phyloP scores from a whole-genome alignment of 2,329 filamentous ascomycete species.

The Fusarium sp. region DNA sequence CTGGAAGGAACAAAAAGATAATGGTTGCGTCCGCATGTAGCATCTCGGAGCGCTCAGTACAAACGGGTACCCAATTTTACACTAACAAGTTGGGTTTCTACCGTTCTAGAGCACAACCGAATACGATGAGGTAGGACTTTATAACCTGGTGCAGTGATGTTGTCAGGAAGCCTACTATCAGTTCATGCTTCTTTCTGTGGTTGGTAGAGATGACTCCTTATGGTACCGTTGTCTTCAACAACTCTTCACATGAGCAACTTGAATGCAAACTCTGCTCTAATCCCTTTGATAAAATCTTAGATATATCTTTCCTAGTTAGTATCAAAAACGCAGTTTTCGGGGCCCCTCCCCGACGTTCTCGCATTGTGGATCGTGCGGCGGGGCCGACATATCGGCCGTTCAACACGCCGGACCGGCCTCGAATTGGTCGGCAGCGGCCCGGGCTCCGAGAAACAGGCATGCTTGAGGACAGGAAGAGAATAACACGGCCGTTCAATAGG shows the following conservation, averaged over 20 bases:
- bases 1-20: not conserved
- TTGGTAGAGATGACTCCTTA: no score
- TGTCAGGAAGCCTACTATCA: not conserved
- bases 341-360: not conserved
- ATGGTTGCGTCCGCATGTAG: not conserved
- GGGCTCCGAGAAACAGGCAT: not conserved
- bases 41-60: not conserved
- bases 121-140: not conserved
- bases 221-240: not conserved
- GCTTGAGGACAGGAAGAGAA: not conserved
- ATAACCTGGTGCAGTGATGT: not conserved
- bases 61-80: not conserved
- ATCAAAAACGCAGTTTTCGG: not conserved
- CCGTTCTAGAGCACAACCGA: not conserved
- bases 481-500: rapidly evolving
- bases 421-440: not conserved
- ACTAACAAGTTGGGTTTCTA: not conserved
- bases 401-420: not conserved
- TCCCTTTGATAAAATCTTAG: not conserved
- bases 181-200: not conserved
- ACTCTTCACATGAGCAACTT: not conserved
- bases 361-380: not conserved
- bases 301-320: not conserved
- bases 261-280: not conserved
- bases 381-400: not conserved